Conservation (phyloP, 768 basidiomycete species). For the Gymnopilus junonius region DNA sequence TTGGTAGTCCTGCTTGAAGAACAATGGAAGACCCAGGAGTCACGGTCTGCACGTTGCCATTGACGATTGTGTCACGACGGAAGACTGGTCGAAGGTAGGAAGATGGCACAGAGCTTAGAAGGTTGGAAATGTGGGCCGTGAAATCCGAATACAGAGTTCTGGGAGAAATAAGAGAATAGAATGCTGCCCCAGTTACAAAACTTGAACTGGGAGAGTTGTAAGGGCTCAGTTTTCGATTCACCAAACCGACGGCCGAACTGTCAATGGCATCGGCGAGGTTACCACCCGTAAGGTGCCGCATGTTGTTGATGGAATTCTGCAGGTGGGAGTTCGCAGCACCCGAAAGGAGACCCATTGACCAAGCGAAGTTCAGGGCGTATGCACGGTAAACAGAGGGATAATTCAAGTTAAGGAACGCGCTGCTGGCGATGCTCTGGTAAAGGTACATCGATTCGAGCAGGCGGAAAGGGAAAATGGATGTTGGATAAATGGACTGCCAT, state of each 20-base stretch:
- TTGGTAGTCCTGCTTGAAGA: slow-evolving; percentile 81
- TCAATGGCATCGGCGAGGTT: slow-evolving; percentile 62
- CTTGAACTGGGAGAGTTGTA: slow-evolving; percentile 53
- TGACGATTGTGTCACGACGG: slow-evolving; percentile 23
- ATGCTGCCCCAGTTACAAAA: slow-evolving; percentile 3
- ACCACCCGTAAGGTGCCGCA: slow-evolving; percentile 86
- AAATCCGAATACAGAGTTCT: neutral
- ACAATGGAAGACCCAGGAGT: slow-evolving; percentile 66
- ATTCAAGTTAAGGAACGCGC: slow-evolving; percentile 82
- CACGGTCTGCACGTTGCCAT: slow-evolving; percentile 64
- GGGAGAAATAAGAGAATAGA: neutral
- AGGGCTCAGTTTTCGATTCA: slow-evolving; percentile 82
- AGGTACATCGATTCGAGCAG: slow-evolving; percentile 82
- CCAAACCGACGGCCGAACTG: slow-evolving; percentile 69
- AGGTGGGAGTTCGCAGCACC: slow-evolving; percentile 57
- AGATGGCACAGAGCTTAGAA: neutral
- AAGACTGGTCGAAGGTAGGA: neutral
- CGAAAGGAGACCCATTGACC: slow-evolving; percentile 80
- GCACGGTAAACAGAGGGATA: slow-evolving; percentile 85
- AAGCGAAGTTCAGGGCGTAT: slow-evolving; percentile 86
- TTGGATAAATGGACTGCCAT: slow-evolving; percentile 56
- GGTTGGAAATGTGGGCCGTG: neutral
- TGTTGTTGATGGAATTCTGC: slow-evolving; percentile 77
- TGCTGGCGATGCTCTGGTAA: slow-evolving; percentile 83
- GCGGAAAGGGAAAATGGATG: slow-evolving; percentile 70